Base-by-base conservation (phyloP, 2,329 filamentous ascomycete species). In the Neonectria magnoliae region DNA sequence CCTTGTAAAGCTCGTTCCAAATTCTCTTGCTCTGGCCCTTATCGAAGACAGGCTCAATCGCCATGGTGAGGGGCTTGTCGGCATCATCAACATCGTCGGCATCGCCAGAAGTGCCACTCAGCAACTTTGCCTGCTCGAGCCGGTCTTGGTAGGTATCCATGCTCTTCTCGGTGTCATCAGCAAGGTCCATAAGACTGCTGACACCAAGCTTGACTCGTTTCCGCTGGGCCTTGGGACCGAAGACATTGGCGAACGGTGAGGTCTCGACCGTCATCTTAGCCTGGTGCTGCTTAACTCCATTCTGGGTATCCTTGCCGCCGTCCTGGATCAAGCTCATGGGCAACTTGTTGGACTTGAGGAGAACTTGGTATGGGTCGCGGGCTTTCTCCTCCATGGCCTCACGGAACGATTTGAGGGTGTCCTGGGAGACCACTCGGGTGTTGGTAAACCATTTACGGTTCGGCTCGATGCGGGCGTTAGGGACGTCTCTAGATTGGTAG, bases 361-460 rank as follows among this genome's bases (percentile, higher is more conserved):
- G 88, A 65, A 97, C 96, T 65, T 92, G 91, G 80, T 97, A 98
- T 0, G 96, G 96, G 76, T 99, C 94, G 18, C 90, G 90, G 57
- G 93, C 90, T 80, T 94, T 92, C 80, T 97, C 94, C 45, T 93
- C 93, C 81, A 99, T 95, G 27, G 96, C 96, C 65, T 94, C 91
- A 67, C 96, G 90, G 82, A 99, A 99, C 2, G 92, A 90, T 48
- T 88, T 88, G 68, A 98, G 85, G 3, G 93, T 93, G 77, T 97
- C 93, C 78, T 98, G 95, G 1, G 92, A 93, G 75, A 98, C 97
- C 56, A 89, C 87, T 70, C 96, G 86, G 36, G 95, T 97, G 80
- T 98, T 98, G 75, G 91, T 93, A 82, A 99, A 99, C 96, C 96
- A 99, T 82, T 97, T 97, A 75, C 96, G 88, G 82, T 98, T 97